Evolutionary conservation across 1,284 basidiomycete species (phyloP), one percentile per base, ranked within the genome.

Genomic region (Apiotrichum mycotoxinovorans): DNA sequence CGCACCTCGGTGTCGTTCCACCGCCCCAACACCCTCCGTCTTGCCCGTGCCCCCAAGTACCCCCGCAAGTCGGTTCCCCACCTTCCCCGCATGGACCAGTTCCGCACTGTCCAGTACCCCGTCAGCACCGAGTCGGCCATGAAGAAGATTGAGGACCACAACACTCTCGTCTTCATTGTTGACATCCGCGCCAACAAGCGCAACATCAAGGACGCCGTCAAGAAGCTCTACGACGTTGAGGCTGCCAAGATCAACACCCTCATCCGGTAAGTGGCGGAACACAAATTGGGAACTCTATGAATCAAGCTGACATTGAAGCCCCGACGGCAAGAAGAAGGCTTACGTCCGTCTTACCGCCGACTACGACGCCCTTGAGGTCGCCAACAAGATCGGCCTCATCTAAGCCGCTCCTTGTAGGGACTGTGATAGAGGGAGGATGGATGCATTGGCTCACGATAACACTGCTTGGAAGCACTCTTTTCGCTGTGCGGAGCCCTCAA

Each of bases 291-390:
- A 14, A 26, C 5, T n/a, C n/a, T n/a, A n/a, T n/a, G n/a, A n/a
- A 12, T 14, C 9, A 15, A 11, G 20, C 54, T 56, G 37, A 56
- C 49, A 15, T 30, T 52, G 2, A 63, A 92, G 91, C 78, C 96
- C 95, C 58, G 96, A 98, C 73, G 95, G 96, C 60, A 92, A 89
- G 85, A 98, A 98, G 85, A 98, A 98, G 88, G 95, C 95, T 50
- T 98, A 96, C 78, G 92, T 98, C 58, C 87, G 93, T 53, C 82
- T 98, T 72, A 91, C 92, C 38, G 80, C 94, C 34, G 95, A 98
- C 82, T 90, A 95, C 79, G 95, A 98, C 75, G 95, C 95, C 51
- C 81, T 98, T 68, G 95, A 98, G 79, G 91, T 98, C 66, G 93
- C 94, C 69, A 98, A 98, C 89, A 97, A 96, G 76, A 79, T 78